Base-by-base conservation (phyloP, 78 protist species). In the Dictyostelium discoideum region DNA sequence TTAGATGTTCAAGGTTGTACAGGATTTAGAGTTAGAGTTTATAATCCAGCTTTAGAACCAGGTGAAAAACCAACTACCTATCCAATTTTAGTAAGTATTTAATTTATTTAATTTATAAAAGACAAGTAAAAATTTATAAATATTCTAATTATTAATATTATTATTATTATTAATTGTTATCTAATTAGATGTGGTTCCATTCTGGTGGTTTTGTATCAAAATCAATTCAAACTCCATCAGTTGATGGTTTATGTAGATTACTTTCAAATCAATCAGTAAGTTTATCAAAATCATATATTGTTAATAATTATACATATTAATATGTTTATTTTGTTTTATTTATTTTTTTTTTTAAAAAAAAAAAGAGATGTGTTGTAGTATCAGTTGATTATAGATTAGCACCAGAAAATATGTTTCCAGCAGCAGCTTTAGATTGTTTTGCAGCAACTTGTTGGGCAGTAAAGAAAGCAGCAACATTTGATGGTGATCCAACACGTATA, bases 361-460 rank as follows among this genome's bases (percentile, higher is more conserved):
- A 60, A 60, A 69, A 86, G 92, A 37, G 65, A 79, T 87, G 93
- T 63, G 94, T 89, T 11, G 69, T 89, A 24, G 69, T 89, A 14
- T 89, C 94, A 22, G 94, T 89, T 40, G 94, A 89, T 89, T 89
- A 89, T 89, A 89, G 94, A 89, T 81, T 89, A 46, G 94, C 94
- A 81, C 94, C 94, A 44, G 94, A 89, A 44, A 18, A 89, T 89
- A 69, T 9, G 72, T 89, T 89, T 42, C 94, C 94, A 81, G 86
- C 87, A 44, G 94, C 94, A 48, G 83, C 94, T 29, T 89, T 89
- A 20, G 94, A 89, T 67, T 89, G 94, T 81, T 89, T 79, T 89
- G 94, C 94, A 26, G 94, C 94, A 67, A 89, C 94, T 20, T 89
- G 94, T 89, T 89, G 94, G 94, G 94, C 94, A 80, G 85, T 89